A percentile compares a stretch with the other conserved stretches of the same genome.
phyloP scores from a whole-genome alignment of 306 rosid genomes.

The Malus orientalis region DNA sequence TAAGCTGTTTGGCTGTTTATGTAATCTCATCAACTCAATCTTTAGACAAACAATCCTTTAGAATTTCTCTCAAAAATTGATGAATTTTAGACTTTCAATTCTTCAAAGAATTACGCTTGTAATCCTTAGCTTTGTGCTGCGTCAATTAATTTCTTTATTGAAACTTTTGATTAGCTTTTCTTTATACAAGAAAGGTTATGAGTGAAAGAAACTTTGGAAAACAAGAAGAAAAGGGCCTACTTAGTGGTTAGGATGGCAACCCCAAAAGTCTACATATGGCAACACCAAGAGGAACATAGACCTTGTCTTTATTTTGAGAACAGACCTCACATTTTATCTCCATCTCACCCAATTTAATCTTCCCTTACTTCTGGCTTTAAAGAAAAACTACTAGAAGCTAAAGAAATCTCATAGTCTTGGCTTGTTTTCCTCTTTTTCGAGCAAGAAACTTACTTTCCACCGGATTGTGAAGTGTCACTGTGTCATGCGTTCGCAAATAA shows the following conservation, averaged over 20 bases:
- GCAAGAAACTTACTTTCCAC: no score
- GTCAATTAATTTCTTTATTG: not conserved
- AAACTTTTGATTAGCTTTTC: not conserved
- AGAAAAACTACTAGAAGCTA: not conserved
- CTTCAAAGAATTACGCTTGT: no score
- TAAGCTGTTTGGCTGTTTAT: no score
- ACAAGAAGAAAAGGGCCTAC: conserved; percentile 24
- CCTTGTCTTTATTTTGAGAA: not conserved
- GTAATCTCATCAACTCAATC: no score
- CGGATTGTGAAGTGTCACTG: no score
- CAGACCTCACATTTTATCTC: not conserved
- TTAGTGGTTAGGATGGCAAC: conserved; percentile 36
- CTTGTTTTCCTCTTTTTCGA: not conserved
- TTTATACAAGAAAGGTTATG: not conserved
- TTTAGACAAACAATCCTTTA: no score
- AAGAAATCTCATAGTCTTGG: not conserved
- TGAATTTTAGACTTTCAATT: no score
- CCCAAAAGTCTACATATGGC: conserved; percentile 13
- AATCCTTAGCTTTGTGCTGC: no score
- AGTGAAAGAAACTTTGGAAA: not conserved
- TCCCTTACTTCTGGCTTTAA: not conserved
- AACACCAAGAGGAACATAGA: not conserved
- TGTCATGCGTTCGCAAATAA: not conserved
- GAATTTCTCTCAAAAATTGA: no score
- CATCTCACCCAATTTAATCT: not conserved